Evolutionary conservation across 2,329 filamentous ascomycete genomes (phyloP), one percentile per base, ranked within the genome.

Genomic region (Curvularia sp.): DNA sequence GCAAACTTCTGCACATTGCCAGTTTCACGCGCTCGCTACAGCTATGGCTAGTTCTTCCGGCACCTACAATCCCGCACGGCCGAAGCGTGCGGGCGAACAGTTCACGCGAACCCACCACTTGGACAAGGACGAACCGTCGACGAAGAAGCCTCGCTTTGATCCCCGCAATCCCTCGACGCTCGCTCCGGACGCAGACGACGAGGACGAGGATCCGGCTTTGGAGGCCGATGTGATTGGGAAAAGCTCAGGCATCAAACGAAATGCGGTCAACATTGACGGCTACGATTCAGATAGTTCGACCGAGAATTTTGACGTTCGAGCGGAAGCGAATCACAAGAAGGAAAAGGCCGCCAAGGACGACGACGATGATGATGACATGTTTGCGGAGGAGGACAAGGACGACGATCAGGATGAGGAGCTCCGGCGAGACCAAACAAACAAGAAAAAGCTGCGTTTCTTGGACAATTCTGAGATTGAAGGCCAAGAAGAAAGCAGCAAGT

Each of bases 251-350:
- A 91, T 92, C 0, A 97, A 97, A 77, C 91, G 95, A 62, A 94
- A 94, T 66, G 95, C 94, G 0, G 91, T 99, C 55, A 97, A 98
- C 72, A 88, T 99, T 41, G 95, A 98, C 72, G 95, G 95, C 50
- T 99, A 98, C 79, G 94, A 98, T 68, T 95, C 90, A 9, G 95
- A 99, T 78, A 88, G 85, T 57, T 96, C 94, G 52, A 94, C 96
- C 64, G 95, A 98, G 73, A 93, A 91, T 44, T 96, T 97, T 76
- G 86, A 95, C 67, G 85, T 85, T 31, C 86, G 91, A 51, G 89
- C 90, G 5, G 87, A 88, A 58, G 84, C 84, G 55, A 80, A 83
- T 63, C 80, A 78, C 53, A 82, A 66, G 61, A 81, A 67, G 50
- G 76, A 72, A 62, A 76, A 77, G 13, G 75, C 79, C 8, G 71